phyloP scores from a whole-genome alignment of 768 basidiomycete genomes.

The Lanmaoa pseudosensibilis region DNA sequence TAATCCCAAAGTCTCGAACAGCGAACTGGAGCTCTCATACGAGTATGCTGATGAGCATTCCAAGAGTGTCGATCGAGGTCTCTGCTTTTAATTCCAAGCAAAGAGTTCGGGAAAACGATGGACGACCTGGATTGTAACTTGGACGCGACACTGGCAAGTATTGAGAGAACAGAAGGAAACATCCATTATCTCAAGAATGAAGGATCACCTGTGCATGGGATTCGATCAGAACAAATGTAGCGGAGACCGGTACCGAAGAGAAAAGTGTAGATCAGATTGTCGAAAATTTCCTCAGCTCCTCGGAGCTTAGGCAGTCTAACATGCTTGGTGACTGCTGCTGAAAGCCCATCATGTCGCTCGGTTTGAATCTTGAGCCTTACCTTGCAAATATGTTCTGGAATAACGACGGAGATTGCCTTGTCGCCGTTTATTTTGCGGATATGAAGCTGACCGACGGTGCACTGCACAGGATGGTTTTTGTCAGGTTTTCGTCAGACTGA shows the following conservation, averaged over 20 bases:
- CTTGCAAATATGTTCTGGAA: not conserved
- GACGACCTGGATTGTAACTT: not conserved
- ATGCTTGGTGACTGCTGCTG: conserved; percentile 31
- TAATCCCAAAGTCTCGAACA: not conserved
- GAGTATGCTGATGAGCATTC: not conserved
- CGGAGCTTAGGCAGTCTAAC: conserved; percentile 32
- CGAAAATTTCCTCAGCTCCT: conserved; percentile 27
- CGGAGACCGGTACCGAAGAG: not conserved
- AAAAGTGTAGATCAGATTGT: not conserved
- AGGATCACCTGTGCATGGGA: not conserved
- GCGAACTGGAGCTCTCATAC: not conserved
- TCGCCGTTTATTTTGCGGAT: not conserved
- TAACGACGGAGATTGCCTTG: not conserved
- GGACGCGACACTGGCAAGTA: not conserved
- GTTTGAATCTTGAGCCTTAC: not conserved
- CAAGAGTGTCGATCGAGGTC: not conserved
- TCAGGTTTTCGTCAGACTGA: not conserved
- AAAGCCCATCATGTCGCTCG: conserved; percentile 12
- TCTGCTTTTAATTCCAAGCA: not conserved
- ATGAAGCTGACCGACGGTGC: not conserved
- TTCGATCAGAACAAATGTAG: not conserved
- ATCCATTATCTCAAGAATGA: not conserved
- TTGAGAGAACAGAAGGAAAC: not conserved
- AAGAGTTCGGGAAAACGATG: not conserved
- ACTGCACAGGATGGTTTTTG: not conserved